Conservation (phyloP, 768 basidiomycete genomes). For the Cubamyces sp. region DNA sequence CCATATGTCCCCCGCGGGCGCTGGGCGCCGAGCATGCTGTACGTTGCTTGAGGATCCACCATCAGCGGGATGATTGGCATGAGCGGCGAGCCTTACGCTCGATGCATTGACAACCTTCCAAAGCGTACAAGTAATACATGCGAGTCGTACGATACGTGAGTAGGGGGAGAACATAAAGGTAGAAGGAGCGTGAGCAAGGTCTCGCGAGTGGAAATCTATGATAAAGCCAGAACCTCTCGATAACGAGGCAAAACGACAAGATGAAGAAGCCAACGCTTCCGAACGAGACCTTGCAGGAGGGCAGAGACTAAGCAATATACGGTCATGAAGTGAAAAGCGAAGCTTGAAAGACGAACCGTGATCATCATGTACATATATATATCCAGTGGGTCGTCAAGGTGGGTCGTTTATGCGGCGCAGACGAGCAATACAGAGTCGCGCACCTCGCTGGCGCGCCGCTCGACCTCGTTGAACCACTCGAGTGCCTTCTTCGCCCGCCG, state of each 20-base stretch:
- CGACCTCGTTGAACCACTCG: constrained; percentile 67
- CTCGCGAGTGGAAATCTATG: constrained; percentile 8
- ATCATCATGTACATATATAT: constrained; percentile 14
- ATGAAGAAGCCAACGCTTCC: background rate
- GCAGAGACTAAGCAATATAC: constrained; percentile 16
- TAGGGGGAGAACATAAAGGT: constrained; percentile 15
- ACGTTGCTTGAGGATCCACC: too few relatives aligned
- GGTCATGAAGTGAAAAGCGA: constrained; percentile 7
- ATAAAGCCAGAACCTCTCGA: background rate
- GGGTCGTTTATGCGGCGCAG: constrained; percentile 5
- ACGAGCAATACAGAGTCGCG: constrained; percentile 33
- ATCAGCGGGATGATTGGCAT: too few relatives aligned
- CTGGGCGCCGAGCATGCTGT: too few relatives aligned
- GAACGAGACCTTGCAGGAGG: constrained; percentile 12
- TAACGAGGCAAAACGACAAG: background rate
- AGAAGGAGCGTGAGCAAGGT: constrained; percentile 22
- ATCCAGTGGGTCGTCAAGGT: constrained; percentile 5
- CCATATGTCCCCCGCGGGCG: too few relatives aligned
- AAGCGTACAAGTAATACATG: constrained; percentile 26
- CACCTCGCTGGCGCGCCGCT: constrained; percentile 48
- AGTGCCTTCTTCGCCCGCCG: constrained; percentile 70
- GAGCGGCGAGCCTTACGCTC: constrained; percentile 7
- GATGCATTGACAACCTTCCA: constrained; percentile 14
- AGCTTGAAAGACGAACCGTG: background rate
- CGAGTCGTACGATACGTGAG: constrained; percentile 22